Evolutionary conservation across 2,329 filamentous ascomycete species (phyloP).

Genomic region (Fusarium domesticum): DNA sequence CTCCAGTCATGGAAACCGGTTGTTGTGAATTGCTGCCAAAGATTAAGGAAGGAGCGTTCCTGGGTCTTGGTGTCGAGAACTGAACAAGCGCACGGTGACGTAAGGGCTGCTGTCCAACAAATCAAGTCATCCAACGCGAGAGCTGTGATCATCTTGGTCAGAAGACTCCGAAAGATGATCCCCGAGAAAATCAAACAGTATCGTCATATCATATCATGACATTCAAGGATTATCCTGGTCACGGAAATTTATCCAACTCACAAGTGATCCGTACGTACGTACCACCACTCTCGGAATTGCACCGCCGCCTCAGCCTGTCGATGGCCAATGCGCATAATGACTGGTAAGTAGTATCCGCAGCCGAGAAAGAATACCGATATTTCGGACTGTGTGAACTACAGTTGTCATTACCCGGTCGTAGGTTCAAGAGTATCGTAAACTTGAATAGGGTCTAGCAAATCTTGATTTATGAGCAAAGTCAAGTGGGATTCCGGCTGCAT

Average conservation of each 20-base stretch:
- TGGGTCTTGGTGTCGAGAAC: no score
- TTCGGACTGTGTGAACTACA: no score
- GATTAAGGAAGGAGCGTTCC: no score
- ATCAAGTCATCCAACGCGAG: no score
- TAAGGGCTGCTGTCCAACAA: no score
- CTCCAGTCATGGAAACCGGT: no score
- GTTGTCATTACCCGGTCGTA: no score
- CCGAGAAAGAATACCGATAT: no score
- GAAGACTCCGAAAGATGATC: not conserved
- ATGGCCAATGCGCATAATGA: slow-evolving; percentile 15
- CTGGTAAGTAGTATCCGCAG: no score
- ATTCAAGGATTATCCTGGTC: slow-evolving; percentile 17
- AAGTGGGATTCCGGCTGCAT: not conserved
- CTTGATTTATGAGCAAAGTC: not conserved
- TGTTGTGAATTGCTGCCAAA: no score
- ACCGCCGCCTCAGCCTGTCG: slow-evolving; percentile 20
- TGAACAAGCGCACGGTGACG: no score
- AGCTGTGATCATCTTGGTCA: no score
- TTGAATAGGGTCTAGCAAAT: slow-evolving; percentile 1
- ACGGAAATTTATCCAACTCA: slow-evolving; percentile 24
- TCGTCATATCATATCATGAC: slow-evolving; percentile 29
- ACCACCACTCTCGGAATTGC: slow-evolving; percentile 16
- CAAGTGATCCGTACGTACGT: slow-evolving; percentile 10
- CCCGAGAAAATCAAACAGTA: not conserved
- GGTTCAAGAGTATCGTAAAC: slow-evolving; percentile 1